phyloP scores from a whole-genome alignment of 805 yeast species.

The Yamadazyma scolyti region DNA sequence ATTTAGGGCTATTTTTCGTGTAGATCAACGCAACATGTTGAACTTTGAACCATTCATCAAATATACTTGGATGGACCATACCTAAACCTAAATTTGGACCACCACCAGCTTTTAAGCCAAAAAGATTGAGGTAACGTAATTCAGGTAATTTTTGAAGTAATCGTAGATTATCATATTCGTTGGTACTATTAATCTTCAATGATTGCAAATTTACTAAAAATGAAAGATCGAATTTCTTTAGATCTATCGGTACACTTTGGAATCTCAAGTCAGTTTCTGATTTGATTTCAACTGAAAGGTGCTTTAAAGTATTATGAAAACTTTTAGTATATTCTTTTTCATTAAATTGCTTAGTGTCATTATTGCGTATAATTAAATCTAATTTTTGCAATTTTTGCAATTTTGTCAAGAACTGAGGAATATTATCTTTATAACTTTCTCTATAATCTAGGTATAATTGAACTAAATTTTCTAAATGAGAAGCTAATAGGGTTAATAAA shows the following conservation, averaged over 20 bases:
- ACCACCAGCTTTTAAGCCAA: constrained; percentile 50
- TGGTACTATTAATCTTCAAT: constrained; percentile 36
- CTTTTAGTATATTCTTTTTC: constrained; percentile 16
- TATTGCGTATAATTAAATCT: constrained; percentile 40
- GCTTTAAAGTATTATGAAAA: constrained; percentile 18
- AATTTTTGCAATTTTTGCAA: constrained; percentile 24
- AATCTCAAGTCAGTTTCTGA: constrained; percentile 34
- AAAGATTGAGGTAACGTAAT: constrained; percentile 38
- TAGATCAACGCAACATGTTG: constrained; percentile 49
- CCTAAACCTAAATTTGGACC: constrained; percentile 54
- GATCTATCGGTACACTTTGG: constrained; percentile 19
- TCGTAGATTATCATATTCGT: constrained; percentile 13
- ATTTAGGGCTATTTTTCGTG: constrained; percentile 17
- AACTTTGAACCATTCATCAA: constrained; percentile 56
- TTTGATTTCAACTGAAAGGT: constrained; percentile 38
- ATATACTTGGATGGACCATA: constrained; percentile 49
- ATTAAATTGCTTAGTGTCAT: constrained; percentile 21
- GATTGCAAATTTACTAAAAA: constrained; percentile 21
- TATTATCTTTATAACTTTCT: constrained; percentile 39
- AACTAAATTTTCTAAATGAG: constrained; percentile 12
- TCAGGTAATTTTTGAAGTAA: constrained; percentile 21
- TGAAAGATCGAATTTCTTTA: constrained; percentile 3
- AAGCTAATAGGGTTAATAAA: constrained; percentile 2
- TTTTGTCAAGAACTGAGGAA: constrained; percentile 27
- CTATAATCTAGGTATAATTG: constrained; percentile 36